Evolutionary conservation across 305 asterid species (phyloP).

Genomic region (Fraxinus paxiana): DNA sequence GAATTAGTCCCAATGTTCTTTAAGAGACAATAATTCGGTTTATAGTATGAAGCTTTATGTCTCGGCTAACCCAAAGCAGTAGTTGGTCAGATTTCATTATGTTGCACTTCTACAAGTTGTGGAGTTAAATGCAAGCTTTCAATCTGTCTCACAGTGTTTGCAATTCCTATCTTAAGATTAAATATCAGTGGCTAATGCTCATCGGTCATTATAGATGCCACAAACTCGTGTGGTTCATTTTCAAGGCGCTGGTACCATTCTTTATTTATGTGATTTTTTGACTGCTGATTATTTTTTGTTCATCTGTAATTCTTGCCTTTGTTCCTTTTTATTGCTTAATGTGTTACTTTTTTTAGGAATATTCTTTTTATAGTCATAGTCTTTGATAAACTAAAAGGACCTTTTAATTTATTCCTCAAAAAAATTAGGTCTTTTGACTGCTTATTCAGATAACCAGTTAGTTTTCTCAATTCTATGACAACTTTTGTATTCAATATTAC

Average conservation of each 20-base stretch:
- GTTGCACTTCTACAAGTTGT: not conserved
- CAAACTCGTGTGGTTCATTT: not conserved
- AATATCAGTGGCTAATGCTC: not conserved
- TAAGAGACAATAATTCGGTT: not conserved
- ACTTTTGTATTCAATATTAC: constrained; percentile 1
- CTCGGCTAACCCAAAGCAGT: not conserved
- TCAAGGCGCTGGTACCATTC: not conserved
- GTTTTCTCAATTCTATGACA: not conserved
- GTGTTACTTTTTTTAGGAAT: not conserved
- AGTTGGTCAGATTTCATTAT: not conserved
- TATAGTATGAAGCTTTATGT: not conserved
- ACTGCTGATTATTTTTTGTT: not conserved
- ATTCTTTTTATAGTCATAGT: not conserved
- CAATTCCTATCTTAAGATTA: not conserved
- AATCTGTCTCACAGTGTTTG: not conserved
- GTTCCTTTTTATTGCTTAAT: not conserved
- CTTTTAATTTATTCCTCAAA: not conserved
- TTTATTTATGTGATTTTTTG: not conserved
- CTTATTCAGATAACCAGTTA: not conserved
- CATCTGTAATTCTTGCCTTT: not conserved
- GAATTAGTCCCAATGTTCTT: constrained; percentile 16
- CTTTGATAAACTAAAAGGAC: not conserved
- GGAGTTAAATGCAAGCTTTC: not conserved
- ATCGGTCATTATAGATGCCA: not conserved
- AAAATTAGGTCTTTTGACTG: not conserved